A percentile compares a stretch with the other conserved stretches of the same genome.
Conservation (phyloP, 1,284 basidiomycete genomes). For the Ceratobasidium sp. region DNA sequence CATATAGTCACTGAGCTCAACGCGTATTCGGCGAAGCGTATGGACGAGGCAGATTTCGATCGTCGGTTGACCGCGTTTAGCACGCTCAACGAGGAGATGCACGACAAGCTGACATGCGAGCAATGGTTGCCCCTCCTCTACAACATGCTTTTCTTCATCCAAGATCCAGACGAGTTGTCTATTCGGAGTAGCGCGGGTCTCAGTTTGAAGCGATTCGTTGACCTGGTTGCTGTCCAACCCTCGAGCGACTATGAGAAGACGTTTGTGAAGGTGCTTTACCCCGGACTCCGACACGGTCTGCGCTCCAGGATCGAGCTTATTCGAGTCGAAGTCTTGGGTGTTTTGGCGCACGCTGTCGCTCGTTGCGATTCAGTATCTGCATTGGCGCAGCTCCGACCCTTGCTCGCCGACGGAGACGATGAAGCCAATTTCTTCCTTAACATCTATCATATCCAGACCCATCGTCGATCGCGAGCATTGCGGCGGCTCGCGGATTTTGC, state of each 20-base stretch:
- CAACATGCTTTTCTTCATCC: constrained; percentile 87
- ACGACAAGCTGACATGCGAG: constrained; percentile 61
- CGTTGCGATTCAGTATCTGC: constrained; percentile 69
- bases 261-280: constrained; percentile 77
- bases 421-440: constrained; percentile 99
- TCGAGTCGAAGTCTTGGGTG: constrained; percentile 85
- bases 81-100: constrained; percentile 72
- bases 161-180: constrained; percentile 89
- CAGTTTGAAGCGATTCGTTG: constrained; percentile 82
- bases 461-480: constrained; percentile 89
- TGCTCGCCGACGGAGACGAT: constrained; percentile 91
- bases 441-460: constrained; percentile 92
- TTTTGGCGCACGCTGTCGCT: constrained; percentile 81
- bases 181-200: constrained; percentile 86
- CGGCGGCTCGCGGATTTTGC: constrained; percentile 84
- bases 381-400: constrained; percentile 80
- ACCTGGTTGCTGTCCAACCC: constrained; percentile 57
- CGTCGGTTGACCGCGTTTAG: constrained; percentile 83
- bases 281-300: constrained; percentile 84
- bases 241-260: constrained; percentile 56
- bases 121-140: constrained; percentile 90
- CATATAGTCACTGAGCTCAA: constrained; percentile 79
- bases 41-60: constrained; percentile 96
- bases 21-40: constrained; percentile 80
- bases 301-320: constrained; percentile 87